phyloP scores from a whole-genome alignment of 768 basidiomycete species.

The Psilocybe cyanescens region DNA sequence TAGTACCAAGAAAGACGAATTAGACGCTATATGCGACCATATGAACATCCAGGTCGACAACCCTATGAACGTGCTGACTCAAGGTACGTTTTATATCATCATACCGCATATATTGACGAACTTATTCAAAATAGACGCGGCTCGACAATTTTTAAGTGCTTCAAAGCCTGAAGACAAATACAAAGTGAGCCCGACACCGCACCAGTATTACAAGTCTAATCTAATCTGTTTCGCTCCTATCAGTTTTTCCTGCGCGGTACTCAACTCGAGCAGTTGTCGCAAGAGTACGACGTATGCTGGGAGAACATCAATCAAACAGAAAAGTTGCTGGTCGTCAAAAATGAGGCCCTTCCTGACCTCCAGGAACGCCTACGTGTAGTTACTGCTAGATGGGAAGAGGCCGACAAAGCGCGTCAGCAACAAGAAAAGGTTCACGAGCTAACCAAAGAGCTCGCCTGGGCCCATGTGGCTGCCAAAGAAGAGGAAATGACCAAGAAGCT shows the following conservation, averaged over 20 bases:
- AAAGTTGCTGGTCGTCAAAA: conserved; percentile 70
- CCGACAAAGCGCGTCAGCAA: conserved; percentile 73
- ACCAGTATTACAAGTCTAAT: not conserved
- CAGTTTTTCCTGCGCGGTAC: conserved; percentile 97
- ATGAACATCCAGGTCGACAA: conserved; percentile 98
- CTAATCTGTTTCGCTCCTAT: not conserved
- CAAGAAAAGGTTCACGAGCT: conserved; percentile 68
- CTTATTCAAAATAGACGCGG: conserved; percentile 48
- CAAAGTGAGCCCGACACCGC: conserved; percentile 52
- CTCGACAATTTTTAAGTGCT: conserved; percentile 83
- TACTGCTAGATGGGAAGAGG: conserved; percentile 66
- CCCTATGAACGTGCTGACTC: conserved; percentile 92
- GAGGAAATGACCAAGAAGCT: conserved; percentile 48
- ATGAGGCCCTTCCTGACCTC: conserved; percentile 80
- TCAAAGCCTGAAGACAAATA: conserved; percentile 87
- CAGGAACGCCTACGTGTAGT: conserved; percentile 60
- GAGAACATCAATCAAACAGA: conserved; percentile 73
- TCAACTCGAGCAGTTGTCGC: conserved; percentile 82
- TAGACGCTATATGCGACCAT: conserved; percentile 88
- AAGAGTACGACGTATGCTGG: conserved; percentile 82
- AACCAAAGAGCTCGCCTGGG: conserved; percentile 87
- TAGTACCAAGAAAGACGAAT: conserved; percentile 80
- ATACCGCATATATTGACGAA: not conserved
- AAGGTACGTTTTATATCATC: conserved; percentile 47
- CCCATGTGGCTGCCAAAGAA: conserved; percentile 77